Evolutionary conservation across 495 filamentous ascomycete genomes (phyloP), one percentile per base, ranked within the genome.

Genomic region (Xylaria sp.): DNA sequence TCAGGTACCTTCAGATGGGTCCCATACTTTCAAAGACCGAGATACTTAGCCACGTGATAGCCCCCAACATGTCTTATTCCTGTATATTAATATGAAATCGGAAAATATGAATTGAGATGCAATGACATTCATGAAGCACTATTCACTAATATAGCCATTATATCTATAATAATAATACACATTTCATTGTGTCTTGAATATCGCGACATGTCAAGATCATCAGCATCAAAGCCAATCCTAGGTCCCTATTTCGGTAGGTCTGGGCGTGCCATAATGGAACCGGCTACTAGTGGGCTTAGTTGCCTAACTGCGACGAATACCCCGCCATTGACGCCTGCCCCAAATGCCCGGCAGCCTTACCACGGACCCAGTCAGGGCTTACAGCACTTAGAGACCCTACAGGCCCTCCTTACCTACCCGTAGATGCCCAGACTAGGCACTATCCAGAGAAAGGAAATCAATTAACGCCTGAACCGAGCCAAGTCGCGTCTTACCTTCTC

Each of bases 401-500:
- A 8, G 3, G 35, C 35, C 35, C 8, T 37, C 35, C n/a, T 2
- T 21, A 50, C 46, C 46, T 50, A 50, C 46, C 46, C 17, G 43
- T 19, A 50, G 17, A 5, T 21, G 21, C 46, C 46, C 12, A 50
- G 7, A 50, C 7, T 17, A 50, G 46, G 46, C 46, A 50, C 46
- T 50, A 50, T 21, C 21, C 35, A n/a, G 19, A 31, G 35, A 44
- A 58, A 26, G 58, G 58, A 62, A 62, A 64, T 44, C 43, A 48
- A 48, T 64, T 44, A 44, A 64, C 41, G 48, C 43, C 64, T n/a
- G n/a, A 0, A 17, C 11, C 24, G 31, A 55, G 70, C 37, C 41
- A 59, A 57, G 29, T 57, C 69, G 61, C 57, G 41, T 62, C 62
- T 55, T 14, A 72, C 58, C 66, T 67, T 48, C 57, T 62, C 58